Evolutionary conservation across 768 basidiomycete genomes (phyloP), one percentile per base, ranked within the genome.

Genomic region (Tricholoma bakamatsutake): DNA sequence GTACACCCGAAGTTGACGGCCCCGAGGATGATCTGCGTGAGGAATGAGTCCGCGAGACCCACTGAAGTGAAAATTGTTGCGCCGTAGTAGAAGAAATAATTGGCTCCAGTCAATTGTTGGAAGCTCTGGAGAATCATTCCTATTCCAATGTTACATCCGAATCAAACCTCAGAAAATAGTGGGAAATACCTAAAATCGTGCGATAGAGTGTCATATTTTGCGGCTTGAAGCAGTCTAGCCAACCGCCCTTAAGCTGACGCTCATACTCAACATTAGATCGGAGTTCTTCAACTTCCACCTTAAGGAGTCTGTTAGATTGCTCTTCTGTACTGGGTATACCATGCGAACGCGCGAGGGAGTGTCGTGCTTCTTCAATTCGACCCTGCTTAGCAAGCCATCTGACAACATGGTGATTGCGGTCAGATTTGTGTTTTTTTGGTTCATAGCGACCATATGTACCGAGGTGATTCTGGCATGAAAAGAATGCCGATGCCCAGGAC

Each of bases 1-100:
- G 85, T 88, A 66, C 83, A 84, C 47, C 73, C 71, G 61, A 88
- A 87, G 68, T 88, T 88, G 65, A 88, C 85, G 3, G 78, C 79
- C 37, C 88, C 87, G 40, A 90, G 73, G 60, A 91, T 89, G 59
- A 89, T 85, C 60, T 91, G 88, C 1, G 83, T 83, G 48, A 88
- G 71, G 63, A 80, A 88, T 21, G 82, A 80, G 66, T 90, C 85
- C 7, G 66, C 49, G 59, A 88, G 79, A 24, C 88, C 88, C 21
- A 90, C 87, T 8, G 81, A 76, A 52, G 74, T 62, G 72, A 90
- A 88, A 53, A 87, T 71, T 0, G 85, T 85, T 1, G 87, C 84
- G 33, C 79, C 79, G 42, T 80, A 80, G 64, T 86, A 86, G 71
- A 84, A 84, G 71, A 85, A 85, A 64, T 83, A 85, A 67, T 85